Evolutionary conservation across 2,329 filamentous ascomycete genomes (phyloP), one percentile per base, ranked within the genome.

Genomic region (Neophaeococcomyces mojaviensis): DNA sequence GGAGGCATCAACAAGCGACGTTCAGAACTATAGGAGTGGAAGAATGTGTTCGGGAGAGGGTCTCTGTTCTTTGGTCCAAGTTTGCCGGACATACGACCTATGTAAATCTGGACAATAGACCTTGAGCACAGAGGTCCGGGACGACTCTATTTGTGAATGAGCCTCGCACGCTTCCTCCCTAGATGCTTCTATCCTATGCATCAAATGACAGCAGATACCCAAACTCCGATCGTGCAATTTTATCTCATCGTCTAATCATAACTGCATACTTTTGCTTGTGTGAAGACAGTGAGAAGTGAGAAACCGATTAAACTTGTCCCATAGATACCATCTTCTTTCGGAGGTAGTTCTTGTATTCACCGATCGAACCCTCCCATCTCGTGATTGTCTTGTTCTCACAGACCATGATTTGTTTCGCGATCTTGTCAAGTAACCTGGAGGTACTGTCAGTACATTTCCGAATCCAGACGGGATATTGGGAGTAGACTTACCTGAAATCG

Each of bases 381-480:
- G 78, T 82, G 59, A 97, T 88, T 12, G 88, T 89, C 78, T 89
- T 88, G 81, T 98, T 88, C 74, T 98, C 92, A 71, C 94, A 98
- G 47, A 98, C 92, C 72, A 98, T 82, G 69, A 98, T 98, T 69
- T 98, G 88, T 79, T 98, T 98, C 59, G 92, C 92, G 67, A 98
- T 97, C 78, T 95, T 96, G 80, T 98, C 92, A 56, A 98, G 82
- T 62, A 98, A 76, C 76, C 90, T 94, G 59, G 40, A 36, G 31
- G 3, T 42, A 18, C 20, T 45, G 41, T 55, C 49, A 50, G 42
- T 32, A 52, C 39, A 52, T 34, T 36, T 7, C 32, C 22, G 16
- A 26, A 16, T 15, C 18, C 28, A 44, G 3, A 34, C n/a, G n/a
- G 2, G 46, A 12, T 39, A 19, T 45, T 28, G 5, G 16, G 6